These are phyloP conservation scores for Hypoxylon intermedium DNA, from an alignment of 495 filamentous ascomycete genomes.

Conservation along the genomic window DNA sequence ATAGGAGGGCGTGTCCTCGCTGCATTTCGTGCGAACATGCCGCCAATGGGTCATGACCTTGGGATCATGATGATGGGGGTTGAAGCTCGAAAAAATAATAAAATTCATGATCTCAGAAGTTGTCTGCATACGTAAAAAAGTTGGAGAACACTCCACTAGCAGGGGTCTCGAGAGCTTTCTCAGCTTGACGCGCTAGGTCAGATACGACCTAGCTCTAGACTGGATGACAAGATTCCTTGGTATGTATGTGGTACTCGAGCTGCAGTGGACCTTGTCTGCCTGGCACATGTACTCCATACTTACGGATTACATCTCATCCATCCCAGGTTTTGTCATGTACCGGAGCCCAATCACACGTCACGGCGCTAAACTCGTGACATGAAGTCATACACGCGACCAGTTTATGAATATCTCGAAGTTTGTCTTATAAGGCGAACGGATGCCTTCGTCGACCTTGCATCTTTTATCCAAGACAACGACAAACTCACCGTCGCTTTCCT, in stretches of 20 bases:
- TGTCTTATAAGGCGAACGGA: conserved; percentile 8
- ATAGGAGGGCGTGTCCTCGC: conserved; percentile 27
- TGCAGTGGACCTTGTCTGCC: background rate
- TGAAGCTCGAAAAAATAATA: background rate
- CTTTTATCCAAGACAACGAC: conserved; percentile 1
- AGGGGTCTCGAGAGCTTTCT: conserved; percentile 7
- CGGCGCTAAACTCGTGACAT: conserved; percentile 29
- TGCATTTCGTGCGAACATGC: conserved; percentile 35
- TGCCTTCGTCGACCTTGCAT: conserved; percentile 14
- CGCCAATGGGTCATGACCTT: conserved; percentile 25
- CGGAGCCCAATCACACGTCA: conserved; percentile 26
- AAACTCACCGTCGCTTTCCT: background rate
- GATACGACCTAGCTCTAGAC: background rate
- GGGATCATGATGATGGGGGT: conserved; percentile 13
- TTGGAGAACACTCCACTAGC: conserved; percentile 4
- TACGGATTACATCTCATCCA: background rate
- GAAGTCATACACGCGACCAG: conserved; percentile 33
- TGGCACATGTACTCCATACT: conserved; percentile 18
- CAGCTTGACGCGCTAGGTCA: conserved; percentile 13
- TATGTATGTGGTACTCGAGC: conserved; percentile 20
- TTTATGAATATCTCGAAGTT: conserved; percentile 13
- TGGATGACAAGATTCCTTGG: background rate
- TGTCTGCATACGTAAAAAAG: conserved; percentile 11
- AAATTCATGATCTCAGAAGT: conserved; percentile 15
- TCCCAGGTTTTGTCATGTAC: conserved; percentile 12